Percentiles rank a stretch among this genome's conserved stretches.
Conservation (phyloP, 2,329 filamentous ascomycete species). For the Mycosphaerella arachidis region DNA sequence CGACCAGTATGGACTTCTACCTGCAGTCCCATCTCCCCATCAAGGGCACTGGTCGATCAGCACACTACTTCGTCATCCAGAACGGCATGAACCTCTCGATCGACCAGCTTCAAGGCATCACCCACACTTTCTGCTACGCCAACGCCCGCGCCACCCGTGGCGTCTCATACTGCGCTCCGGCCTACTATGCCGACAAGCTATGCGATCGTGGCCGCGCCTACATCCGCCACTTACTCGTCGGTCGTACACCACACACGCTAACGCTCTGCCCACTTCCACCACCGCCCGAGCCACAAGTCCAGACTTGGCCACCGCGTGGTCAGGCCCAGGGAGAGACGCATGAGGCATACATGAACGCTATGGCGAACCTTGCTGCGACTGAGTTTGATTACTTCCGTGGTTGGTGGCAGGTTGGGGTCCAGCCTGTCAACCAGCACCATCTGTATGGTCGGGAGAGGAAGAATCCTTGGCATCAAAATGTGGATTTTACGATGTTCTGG, state of each 20-base stretch:
- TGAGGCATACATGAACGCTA: not conserved
- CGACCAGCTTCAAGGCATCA: conserved; percentile 18
- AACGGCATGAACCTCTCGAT: conserved; percentile 14
- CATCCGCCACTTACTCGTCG: not conserved
- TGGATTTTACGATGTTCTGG: not conserved
- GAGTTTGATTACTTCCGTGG: not conserved
- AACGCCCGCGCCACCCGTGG: conserved; percentile 29
- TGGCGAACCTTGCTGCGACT: not conserved
- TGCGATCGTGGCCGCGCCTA: conserved; percentile 30
- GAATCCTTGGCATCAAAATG: not conserved
- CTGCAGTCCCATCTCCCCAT: conserved; percentile 20
- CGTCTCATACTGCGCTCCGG: conserved; percentile 34
- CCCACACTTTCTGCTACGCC: conserved; percentile 30
- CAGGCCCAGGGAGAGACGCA: not conserved
- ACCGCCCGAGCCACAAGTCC: too few relatives aligned
- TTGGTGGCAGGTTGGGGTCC: not conserved
- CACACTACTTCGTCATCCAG: conserved; percentile 16
- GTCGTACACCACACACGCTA: not conserved
- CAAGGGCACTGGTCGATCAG: conserved; percentile 10
- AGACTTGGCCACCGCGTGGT: not conserved
- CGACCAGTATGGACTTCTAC: conserved; percentile 18
- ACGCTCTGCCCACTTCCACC: too few relatives aligned
- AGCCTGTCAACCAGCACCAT: not conserved
- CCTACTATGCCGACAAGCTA: conserved; percentile 37
- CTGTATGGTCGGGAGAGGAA: not conserved